Base-by-base conservation (phyloP, 2,329 filamentous ascomycete genomes). In the Exophiala xenobiotica region DNA sequence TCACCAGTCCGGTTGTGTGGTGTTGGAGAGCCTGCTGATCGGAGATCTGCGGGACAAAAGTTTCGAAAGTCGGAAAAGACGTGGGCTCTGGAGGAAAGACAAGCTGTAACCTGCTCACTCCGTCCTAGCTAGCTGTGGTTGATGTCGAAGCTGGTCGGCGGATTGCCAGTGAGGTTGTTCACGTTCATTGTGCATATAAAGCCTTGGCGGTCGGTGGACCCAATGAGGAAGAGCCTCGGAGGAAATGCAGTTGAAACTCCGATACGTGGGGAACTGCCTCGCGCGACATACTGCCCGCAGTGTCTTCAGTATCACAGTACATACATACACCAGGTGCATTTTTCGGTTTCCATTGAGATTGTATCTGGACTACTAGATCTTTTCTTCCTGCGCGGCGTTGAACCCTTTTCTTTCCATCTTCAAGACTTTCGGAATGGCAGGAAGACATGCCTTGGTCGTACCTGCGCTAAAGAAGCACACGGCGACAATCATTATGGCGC, bases 401-500 rank as follows among this genome's bases (percentile, higher is more conserved):
- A 33, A 33, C 20, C 20, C n/a, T 23, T 22, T n/a, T n/a, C 22
- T 20, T 20, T 23, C 19, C n/a, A n/a, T 40, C 9, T 23, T 24
- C 19, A 7, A 16, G 4, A n/a, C 14, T n/a, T 6, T 22, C 11
- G 42, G 33, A 20, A 56, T 56, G 53, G 49, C 53, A 16, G 49
- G 45, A 24, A 49, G 44, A 22, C 49, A 49, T 29, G 50, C 83
- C 11, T 75, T 93, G 48, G 78, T 93, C 16, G 84, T 95, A 54
- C 88, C 89, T 22, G 88, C 91, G 33, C 74, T 88, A 26, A 87
- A 82, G 67, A 83, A 82, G 66, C 93, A 97, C 73, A 96, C 93
- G 29, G 90, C 90, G 19, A 96, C 92, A 2, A 87, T 97, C 64
- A 97, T 99, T 64, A 90, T 96, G 71, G 80, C 88, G 46, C 93